phyloP scores from a whole-genome alignment of 441 rosid species.

The Melastoma candidum region DNA sequence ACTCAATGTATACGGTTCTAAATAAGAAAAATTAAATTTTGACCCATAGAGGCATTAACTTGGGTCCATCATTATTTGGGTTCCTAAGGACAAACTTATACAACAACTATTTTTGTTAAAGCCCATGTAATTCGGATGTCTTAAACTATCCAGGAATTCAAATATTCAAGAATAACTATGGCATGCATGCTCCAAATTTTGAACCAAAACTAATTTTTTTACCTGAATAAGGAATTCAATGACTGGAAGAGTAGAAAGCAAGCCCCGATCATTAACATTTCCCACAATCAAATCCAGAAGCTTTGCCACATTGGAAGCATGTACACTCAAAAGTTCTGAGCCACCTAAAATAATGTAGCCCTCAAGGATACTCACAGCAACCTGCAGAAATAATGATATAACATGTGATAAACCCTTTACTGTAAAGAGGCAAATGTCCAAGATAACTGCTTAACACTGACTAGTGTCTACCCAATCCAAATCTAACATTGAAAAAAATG shows the following conservation, averaged over 20 bases:
- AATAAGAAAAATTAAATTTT: neutral
- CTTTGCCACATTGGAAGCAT: constrained; percentile 75
- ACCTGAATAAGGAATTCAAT: constrained; percentile 91
- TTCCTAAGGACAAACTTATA: too few relatives aligned
- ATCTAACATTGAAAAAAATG: too few relatives aligned
- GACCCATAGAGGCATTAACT: neutral
- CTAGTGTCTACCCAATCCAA: too few relatives aligned
- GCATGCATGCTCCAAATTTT: neutral
- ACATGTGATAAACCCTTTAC: constrained; percentile 12
- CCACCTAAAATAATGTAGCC: constrained; percentile 77
- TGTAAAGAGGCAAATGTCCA: neutral
- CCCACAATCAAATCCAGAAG: constrained; percentile 91
- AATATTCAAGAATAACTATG: too few relatives aligned
- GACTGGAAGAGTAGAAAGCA: constrained; percentile 74
- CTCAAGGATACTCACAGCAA: constrained; percentile 76
- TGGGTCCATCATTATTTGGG: too few relatives aligned
- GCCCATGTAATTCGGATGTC: too few relatives aligned
- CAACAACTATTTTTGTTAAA: too few relatives aligned
- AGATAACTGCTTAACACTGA: too few relatives aligned
- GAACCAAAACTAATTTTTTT: constrained; percentile 1
- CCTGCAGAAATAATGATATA: constrained; percentile 30
- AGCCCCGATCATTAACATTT: constrained; percentile 86
- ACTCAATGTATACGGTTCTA: too few relatives aligned
- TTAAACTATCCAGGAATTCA: too few relatives aligned
- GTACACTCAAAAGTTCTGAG: constrained; percentile 67